These are phyloP conservation scores for Colletotrichum orchidophilum DNA, from an alignment of 2,329 filamentous ascomycete genomes.

Conservation along the genomic window DNA sequence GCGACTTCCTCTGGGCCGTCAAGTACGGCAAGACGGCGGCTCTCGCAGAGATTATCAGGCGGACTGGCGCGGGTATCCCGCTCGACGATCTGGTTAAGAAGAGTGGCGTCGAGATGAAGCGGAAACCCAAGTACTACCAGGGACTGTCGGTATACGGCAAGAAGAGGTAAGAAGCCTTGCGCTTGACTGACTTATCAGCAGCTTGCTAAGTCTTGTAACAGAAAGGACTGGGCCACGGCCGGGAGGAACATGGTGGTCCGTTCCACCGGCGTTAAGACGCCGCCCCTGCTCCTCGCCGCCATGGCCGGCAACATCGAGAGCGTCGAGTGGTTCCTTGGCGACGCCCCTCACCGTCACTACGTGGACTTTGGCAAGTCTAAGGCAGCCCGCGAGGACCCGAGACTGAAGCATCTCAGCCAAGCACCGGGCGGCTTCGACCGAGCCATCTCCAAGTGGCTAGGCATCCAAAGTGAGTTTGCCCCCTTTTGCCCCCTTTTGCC, in stretches of 20 bases:
- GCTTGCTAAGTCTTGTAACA: constrained; percentile 37
- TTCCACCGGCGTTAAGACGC: constrained; percentile 53
- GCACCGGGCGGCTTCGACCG: constrained; percentile 70
- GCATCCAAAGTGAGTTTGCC: constrained; percentile 60
- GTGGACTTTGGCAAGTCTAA: constrained; percentile 71
- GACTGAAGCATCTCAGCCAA: constrained; percentile 69
- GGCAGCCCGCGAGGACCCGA: constrained; percentile 66
- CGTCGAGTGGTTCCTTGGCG: constrained; percentile 81
- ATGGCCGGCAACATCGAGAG: constrained; percentile 67
- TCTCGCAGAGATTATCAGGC: constrained; percentile 71
- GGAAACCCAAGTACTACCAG: constrained; percentile 78
- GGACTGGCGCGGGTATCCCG: constrained; percentile 74
- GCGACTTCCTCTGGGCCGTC: constrained; percentile 56
- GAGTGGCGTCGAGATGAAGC: constrained; percentile 68
- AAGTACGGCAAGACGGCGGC: constrained; percentile 61
- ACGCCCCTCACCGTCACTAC: constrained; percentile 74
- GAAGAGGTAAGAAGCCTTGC: constrained; percentile 58
- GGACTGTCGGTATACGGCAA: constrained; percentile 80
- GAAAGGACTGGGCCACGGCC: constrained; percentile 76
- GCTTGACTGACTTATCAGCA: not conserved
- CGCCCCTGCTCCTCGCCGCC: constrained; percentile 71
- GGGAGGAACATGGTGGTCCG: constrained; percentile 58
- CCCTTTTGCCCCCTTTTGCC: constrained; percentile 7
- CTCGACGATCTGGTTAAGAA: constrained; percentile 73
- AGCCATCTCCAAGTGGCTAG: constrained; percentile 70